Conservation (phyloP, 257 asterid species). For the Plectranthus barbatus region DNA sequence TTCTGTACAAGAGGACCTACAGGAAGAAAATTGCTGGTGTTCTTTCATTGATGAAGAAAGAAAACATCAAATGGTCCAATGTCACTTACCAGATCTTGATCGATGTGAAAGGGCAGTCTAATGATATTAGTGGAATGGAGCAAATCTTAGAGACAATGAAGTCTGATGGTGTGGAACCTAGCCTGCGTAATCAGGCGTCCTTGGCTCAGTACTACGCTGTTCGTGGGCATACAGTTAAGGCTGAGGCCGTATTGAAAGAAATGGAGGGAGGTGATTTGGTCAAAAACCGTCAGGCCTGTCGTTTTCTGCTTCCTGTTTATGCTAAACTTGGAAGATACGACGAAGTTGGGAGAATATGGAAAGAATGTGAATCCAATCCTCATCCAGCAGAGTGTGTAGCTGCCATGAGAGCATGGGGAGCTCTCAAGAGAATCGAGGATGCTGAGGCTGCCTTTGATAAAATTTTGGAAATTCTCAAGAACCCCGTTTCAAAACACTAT, state of each 20-base stretch:
- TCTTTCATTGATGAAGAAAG: slow-evolving; percentile 57
- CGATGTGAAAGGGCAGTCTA: slow-evolving; percentile 47
- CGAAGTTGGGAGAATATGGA: slow-evolving; percentile 64
- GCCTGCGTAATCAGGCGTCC: slow-evolving; percentile 15
- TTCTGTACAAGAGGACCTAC: slow-evolving; percentile 50
- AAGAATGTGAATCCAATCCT: slow-evolving; percentile 42
- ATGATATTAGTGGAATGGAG: slow-evolving; percentile 67
- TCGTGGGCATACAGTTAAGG: slow-evolving; percentile 45
- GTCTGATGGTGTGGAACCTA: slow-evolving; percentile 43
- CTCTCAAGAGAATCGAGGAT: slow-evolving; percentile 44
- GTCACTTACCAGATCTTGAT: slow-evolving; percentile 55
- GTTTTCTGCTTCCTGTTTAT: slow-evolving; percentile 40
- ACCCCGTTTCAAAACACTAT: slow-evolving; percentile 32
- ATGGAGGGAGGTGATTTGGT: slow-evolving; percentile 44
- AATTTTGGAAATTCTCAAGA: slow-evolving; percentile 22
- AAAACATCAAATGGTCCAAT: slow-evolving; percentile 38
- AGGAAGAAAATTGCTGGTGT: slow-evolving; percentile 49
- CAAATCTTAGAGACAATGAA: slow-evolving; percentile 55
- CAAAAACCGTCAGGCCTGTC: slow-evolving; percentile 35
- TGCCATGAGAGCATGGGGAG: slow-evolving; percentile 71
- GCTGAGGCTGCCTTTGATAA: slow-evolving; percentile 59
- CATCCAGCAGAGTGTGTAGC: slow-evolving; percentile 37
- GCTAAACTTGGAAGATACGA: slow-evolving; percentile 52
- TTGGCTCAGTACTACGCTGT: slow-evolving; percentile 42
- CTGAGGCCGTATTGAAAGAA: slow-evolving; percentile 56